Base-by-base conservation (phyloP, 2,329 filamentous ascomycete genomes). In the Dryadomyces quercus-mongolicae region DNA sequence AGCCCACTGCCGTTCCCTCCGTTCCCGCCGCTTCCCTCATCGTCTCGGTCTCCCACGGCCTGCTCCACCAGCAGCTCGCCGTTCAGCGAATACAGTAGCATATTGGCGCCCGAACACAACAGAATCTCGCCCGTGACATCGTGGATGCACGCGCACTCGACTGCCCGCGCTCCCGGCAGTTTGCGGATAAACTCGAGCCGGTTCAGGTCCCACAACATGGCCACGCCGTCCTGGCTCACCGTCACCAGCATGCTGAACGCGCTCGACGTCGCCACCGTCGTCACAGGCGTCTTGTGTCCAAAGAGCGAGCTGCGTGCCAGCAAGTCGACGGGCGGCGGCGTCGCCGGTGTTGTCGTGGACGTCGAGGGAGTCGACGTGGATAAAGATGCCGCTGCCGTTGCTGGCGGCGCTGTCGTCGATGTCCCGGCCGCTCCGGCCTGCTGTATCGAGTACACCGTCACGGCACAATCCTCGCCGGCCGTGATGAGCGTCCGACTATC, bases 401-500 rank as follows among this genome's bases (percentile, higher is more conserved):
- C 8, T 18, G 42, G 25, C n/a, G 51, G 10, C 36, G 36, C 36
- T 4, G 10, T 9, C 34, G 18, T 10, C 22, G 75, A 5, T n/a
- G 31, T 47, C 10, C 12, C 8, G 12, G 34, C 0, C 73, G 74
- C 12, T 76, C 72, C 0, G 79, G 83, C 21, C 53, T 77, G 70
- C 43, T 96, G 78, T 2, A 96, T 78, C 2, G 79, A 83, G 77
- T 89, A 94, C 1, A 95, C 83, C 0, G 88, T 90, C 5, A 98
- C 80, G 0, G 93, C 91, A 62, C 92, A 95, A 63, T 98, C 93
- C 50, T 88, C 86, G 25, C 93, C 93, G 0, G 90, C 88, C 0
- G 93, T 97, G 59, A 98, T 84, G 20, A 98, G 76, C 0, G 89
- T 95, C 62, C 86, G 88, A 16, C 89, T 92, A 66, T 96, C 92